Conservation (phyloP, 257 asterid genomes). For the Scutellaria minor region DNA sequence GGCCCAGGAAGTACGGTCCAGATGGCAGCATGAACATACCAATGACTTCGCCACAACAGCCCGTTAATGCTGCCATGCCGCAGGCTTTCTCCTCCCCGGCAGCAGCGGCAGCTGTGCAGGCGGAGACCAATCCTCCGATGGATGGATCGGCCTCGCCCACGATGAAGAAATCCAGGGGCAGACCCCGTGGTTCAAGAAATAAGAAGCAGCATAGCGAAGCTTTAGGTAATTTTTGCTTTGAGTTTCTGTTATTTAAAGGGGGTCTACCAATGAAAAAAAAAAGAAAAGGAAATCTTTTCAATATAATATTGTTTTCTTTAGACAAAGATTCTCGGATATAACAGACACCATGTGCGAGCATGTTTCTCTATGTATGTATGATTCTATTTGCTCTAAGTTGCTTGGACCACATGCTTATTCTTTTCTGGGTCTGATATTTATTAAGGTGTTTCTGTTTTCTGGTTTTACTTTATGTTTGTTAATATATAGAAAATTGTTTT, state of each 20-base stretch:
- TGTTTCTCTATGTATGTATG: slow-evolving; percentile 27
- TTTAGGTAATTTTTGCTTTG: slow-evolving; percentile 39
- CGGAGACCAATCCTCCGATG: slow-evolving; percentile 30
- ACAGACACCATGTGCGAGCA: slow-evolving; percentile 30
- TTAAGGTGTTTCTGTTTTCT: slow-evolving; percentile 18
- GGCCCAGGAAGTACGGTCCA: slow-evolving; percentile 58
- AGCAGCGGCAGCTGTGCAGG: slow-evolving; percentile 16
- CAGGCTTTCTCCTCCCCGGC: slow-evolving; percentile 40
- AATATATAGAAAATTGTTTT: slow-evolving; percentile 22
- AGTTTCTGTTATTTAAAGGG: slow-evolving; percentile 23
- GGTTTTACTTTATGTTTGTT: slow-evolving; percentile 27
- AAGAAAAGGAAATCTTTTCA: slow-evolving; percentile 1
- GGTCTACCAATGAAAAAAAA: too few relatives aligned
- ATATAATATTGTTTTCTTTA: slow-evolving; percentile 26
- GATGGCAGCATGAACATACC: slow-evolving; percentile 45
- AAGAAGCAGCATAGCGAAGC: slow-evolving; percentile 43
- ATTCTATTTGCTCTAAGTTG: slow-evolving; percentile 29
- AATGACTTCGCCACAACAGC: slow-evolving; percentile 9
- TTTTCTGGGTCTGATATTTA: slow-evolving; percentile 26
- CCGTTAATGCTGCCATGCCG: neutral
- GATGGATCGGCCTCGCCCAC: slow-evolving; percentile 45
- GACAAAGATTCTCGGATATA: slow-evolving; percentile 5
- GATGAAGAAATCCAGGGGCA: slow-evolving; percentile 55
- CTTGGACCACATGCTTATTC: slow-evolving; percentile 31
- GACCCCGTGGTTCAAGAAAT: slow-evolving; percentile 61